Evolutionary conservation across 106 monocot species (phyloP), one percentile per base, ranked within the genome.

Genomic region (Narthecium ossifragum): DNA sequence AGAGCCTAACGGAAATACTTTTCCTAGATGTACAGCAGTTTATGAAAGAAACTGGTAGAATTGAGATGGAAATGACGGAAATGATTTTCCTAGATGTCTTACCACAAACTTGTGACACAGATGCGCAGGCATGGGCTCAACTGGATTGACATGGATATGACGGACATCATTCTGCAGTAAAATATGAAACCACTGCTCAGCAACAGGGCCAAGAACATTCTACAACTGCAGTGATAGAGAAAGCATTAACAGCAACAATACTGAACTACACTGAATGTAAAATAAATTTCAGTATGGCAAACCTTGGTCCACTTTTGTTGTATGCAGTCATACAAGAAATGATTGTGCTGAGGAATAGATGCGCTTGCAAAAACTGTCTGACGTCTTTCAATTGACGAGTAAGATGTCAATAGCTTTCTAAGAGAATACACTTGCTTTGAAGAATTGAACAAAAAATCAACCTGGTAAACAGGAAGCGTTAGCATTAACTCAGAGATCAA

Each of bases 291-390:
- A n/a, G n/a, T 46, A 14, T 34, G 17, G 6, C 33, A 72, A 68
- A 94, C 94, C 86, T 86, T 96, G 50, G 94, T 90, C 94, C 94
- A 96, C 58, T 90, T 96, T 34, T 96, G 90, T 32, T 90, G 86
- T 51, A 90, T 51, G 46, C 94, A 90, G 37, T 96, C 85, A 68
- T 80, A 72, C 17, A 86, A 59, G 64, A 96, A 96, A 31, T 70
- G 82, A 36, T 90, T 86, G 75, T 96, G 90, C 38, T 96, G 90
- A 37, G 94, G 94, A 43, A 96, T 96, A 29, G 94, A 90, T 49
- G 94, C 94, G 46, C 94, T 90, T 7, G 94, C 94, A 57, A 96
- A 75, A 67, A 90, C 62, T 1, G 90, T 96, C 38, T 96, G 94
- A 23, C 86, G 83, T 31, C 46, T 76, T 15, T 62, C 41, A 53